These are phyloP conservation scores for Aspergillus asperescens DNA, from an alignment of 495 filamentous ascomycete species.

Conservation along the genomic window DNA sequence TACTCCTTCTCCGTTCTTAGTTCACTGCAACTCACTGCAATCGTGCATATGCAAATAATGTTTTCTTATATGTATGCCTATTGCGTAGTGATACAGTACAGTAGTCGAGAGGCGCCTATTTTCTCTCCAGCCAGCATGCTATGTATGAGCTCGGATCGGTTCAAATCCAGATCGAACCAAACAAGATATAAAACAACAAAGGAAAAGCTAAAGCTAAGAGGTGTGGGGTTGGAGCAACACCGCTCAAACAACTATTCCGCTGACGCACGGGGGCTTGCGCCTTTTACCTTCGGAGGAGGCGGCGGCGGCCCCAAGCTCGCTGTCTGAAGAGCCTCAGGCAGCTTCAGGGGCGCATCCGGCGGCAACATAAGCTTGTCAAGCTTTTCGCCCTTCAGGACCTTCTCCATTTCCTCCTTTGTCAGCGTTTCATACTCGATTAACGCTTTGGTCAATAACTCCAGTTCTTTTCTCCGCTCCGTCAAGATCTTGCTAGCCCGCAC, in stretches of 20 bases:
- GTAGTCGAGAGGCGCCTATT: not conserved
- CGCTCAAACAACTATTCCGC: slow-evolving; percentile 17
- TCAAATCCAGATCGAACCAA: not conserved
- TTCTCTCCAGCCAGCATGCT: not conserved
- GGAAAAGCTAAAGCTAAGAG: slow-evolving; percentile 1
- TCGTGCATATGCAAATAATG: slow-evolving; percentile 1
- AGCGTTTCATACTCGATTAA: slow-evolving; percentile 92
- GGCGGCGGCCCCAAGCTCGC: slow-evolving; percentile 25
- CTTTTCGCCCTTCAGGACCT: slow-evolving; percentile 79
- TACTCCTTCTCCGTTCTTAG: not conserved
- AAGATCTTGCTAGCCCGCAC: slow-evolving; percentile 69
- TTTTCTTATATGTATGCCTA: not conserved
- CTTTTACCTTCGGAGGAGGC: slow-evolving; percentile 17
- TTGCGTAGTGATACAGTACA: slow-evolving; percentile 4
- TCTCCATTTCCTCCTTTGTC: slow-evolving; percentile 80
- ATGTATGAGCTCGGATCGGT: not conserved
- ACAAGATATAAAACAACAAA: not conserved
- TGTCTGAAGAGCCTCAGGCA: slow-evolving; percentile 45
- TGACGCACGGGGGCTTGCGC: slow-evolving; percentile 14
- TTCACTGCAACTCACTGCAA: too few relatives aligned
- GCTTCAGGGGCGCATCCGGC: slow-evolving; percentile 47
- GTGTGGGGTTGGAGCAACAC: not conserved
- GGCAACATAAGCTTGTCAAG: slow-evolving; percentile 53
- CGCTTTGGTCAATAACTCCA: slow-evolving; percentile 81
- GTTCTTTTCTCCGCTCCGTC: slow-evolving; percentile 64